These are phyloP conservation scores for Erythrophleum fordii DNA, from an alignment of 306 rosid species.

Conservation along the genomic window DNA sequence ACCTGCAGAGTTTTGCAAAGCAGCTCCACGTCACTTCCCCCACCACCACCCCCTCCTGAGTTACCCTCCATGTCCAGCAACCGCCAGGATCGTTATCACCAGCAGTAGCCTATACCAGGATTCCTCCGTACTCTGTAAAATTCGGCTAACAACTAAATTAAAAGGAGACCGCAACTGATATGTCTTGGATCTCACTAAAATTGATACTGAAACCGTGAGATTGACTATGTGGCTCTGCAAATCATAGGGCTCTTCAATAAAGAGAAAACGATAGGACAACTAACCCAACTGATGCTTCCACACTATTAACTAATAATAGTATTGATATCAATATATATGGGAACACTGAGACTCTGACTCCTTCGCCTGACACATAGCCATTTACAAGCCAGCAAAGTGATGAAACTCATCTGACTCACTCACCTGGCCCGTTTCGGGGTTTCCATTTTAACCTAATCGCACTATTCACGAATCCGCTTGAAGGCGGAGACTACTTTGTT, in stretches of 20 bases:
- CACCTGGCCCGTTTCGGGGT: no score
- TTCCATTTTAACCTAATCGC: no score
- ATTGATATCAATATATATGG: background rate
- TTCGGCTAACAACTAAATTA: no score
- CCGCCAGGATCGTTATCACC: background rate
- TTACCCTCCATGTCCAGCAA: constrained; percentile 68
- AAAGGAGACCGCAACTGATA: background rate
- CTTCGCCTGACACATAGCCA: background rate
- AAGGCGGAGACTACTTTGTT: no score
- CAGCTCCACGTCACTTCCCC: constrained; percentile 77
- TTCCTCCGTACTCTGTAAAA: background rate
- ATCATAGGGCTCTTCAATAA: background rate
- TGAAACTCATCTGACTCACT: background rate
- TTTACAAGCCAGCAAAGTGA: background rate
- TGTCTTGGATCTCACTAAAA: background rate
- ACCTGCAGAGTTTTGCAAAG: constrained; percentile 97
- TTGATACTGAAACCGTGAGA: background rate
- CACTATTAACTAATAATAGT: no score
- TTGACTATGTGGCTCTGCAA: background rate
- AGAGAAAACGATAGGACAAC: background rate
- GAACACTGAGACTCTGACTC: background rate
- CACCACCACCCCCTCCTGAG: constrained; percentile 60
- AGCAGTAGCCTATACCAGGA: background rate
- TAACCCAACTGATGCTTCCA: no score
- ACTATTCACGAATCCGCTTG: no score